Evolutionary conservation across 768 basidiomycete genomes (phyloP).

Genomic region (Tephrocybe sp.): DNA sequence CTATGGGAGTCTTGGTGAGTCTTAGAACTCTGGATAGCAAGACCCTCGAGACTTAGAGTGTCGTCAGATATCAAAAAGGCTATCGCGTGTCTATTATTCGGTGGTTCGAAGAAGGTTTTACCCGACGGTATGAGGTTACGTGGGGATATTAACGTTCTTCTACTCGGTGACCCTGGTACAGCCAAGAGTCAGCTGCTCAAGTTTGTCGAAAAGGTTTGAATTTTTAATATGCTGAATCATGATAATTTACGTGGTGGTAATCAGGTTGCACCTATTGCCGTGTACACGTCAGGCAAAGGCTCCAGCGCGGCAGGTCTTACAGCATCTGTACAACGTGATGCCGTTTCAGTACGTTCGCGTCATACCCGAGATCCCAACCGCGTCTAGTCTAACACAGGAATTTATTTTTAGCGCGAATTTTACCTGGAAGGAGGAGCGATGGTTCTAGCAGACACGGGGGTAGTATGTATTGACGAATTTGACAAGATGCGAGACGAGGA

Average conservation of each 20-base stretch:
- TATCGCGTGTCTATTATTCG: slow-evolving; percentile 92
- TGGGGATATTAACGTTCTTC: slow-evolving; percentile 96
- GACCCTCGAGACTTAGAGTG: slow-evolving; percentile 3
- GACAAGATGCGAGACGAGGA: slow-evolving; percentile 99
- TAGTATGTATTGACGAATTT: slow-evolving; percentile 99
- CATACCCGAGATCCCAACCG: too few relatives aligned
- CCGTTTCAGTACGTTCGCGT: slow-evolving; percentile 69
- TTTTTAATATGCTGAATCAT: neutral
- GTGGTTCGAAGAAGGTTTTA: slow-evolving; percentile 94
- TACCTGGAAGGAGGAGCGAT: slow-evolving; percentile 99
- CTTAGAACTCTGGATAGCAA: neutral
- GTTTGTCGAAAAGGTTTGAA: slow-evolving; percentile 88
- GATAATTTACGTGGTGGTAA: slow-evolving; percentile 1
- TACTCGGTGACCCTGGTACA: slow-evolving; percentile 97
- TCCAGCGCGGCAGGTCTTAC: slow-evolving; percentile 98
- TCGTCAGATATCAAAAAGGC: slow-evolving; percentile 94
- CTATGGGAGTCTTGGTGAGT: slow-evolving; percentile 85
- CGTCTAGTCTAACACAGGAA: too few relatives aligned
- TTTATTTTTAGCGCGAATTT: slow-evolving; percentile 76
- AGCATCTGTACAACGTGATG: slow-evolving; percentile 93
- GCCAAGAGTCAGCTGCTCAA: slow-evolving; percentile 98
- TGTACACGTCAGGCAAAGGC: slow-evolving; percentile 98
- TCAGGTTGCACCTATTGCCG: slow-evolving; percentile 94
- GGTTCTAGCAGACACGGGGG: slow-evolving; percentile 97
- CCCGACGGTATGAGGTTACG: slow-evolving; percentile 97